Evolutionary conservation across 805 yeast genomes (phyloP).

Genomic region (Yamadazyma ubonensis): DNA sequence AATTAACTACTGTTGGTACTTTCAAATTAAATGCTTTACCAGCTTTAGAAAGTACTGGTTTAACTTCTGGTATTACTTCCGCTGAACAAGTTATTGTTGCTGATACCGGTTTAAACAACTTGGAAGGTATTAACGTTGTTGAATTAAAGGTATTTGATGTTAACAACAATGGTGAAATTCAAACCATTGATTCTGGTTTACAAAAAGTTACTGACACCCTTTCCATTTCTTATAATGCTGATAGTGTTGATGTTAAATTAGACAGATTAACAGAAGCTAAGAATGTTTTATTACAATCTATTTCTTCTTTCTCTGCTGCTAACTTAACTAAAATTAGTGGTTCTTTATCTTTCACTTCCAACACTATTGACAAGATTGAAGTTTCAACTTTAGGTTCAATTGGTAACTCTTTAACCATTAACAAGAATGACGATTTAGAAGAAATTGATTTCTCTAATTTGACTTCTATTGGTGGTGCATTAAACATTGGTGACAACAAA

Average conservation of each 20-base stretch:
- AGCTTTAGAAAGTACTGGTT: slow-evolving; percentile 68
- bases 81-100: slow-evolving; percentile 70
- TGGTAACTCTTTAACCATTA: slow-evolving; percentile 80
- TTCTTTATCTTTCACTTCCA: slow-evolving; percentile 77
- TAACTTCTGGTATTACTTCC: slow-evolving; percentile 65
- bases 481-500: slow-evolving; percentile 83
- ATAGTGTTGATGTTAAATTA: slow-evolving; percentile 65
- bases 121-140: slow-evolving; percentile 61
- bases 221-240: slow-evolving; percentile 83
- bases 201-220: slow-evolving; percentile 71
- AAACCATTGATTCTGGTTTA: slow-evolving; percentile 68
- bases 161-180: slow-evolving; percentile 86
- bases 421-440: slow-evolving; percentile 70
- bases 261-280: slow-evolving; percentile 79
- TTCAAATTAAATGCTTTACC: slow-evolving; percentile 83
- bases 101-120: slow-evolving; percentile 67
- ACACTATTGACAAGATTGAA: slow-evolving; percentile 57
- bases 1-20: slow-evolving; percentile 77
- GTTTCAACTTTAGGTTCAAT: slow-evolving; percentile 55
- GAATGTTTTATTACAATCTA: slow-evolving; percentile 82
- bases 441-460: slow-evolving; percentile 67
- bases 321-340: slow-evolving; percentile 72
- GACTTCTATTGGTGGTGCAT: slow-evolving; percentile 87
- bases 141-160: slow-evolving; percentile 59
- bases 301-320: slow-evolving; percentile 67